phyloP scores from a whole-genome alignment of 2,329 filamentous ascomycete species.

The Verticillium zaregamsianum region DNA sequence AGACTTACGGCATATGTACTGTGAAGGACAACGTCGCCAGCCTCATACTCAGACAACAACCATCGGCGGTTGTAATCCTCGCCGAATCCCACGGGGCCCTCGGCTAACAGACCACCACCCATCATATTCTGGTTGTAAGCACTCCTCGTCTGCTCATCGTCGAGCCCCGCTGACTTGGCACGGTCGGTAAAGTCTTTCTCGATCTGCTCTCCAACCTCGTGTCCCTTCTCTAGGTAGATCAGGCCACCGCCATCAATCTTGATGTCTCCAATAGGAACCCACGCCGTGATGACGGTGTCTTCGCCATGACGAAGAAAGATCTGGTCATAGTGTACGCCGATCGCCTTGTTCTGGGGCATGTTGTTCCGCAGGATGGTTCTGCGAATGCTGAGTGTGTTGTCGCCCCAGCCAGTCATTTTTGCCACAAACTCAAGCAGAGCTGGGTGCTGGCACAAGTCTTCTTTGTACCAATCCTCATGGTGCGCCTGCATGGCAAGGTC shows the following conservation, averaged over 20 bases:
- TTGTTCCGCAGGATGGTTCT: constrained; percentile 53
- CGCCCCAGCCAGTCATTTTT: constrained; percentile 48
- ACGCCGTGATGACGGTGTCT: constrained; percentile 50
- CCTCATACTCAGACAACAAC: constrained; percentile 33
- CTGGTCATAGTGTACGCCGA: constrained; percentile 59
- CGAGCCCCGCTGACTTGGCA: constrained; percentile 41
- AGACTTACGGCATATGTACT: constrained; percentile 26
- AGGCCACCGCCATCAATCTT: constrained; percentile 51
- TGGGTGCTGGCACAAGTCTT: constrained; percentile 50
- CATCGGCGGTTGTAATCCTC: constrained; percentile 23
- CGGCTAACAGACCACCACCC: constrained; percentile 45
- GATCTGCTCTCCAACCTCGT: constrained; percentile 26
- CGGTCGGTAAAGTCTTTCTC: constrained; percentile 41
- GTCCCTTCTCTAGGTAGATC: constrained; percentile 52
- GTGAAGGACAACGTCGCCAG: constrained; percentile 36
- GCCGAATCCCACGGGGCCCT: constrained; percentile 21
- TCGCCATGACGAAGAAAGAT: constrained; percentile 53
- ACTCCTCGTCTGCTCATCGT: constrained; percentile 43
- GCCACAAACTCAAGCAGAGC: constrained; percentile 44
- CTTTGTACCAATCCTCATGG: constrained; percentile 41
- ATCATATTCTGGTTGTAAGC: constrained; percentile 60
- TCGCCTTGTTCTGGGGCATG: constrained; percentile 51
- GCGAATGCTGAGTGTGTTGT: constrained; percentile 31
- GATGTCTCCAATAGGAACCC: constrained; percentile 53
- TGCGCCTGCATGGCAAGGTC: constrained; percentile 49